Conservation (phyloP, 441 rosid species). For the Croton setiger region DNA sequence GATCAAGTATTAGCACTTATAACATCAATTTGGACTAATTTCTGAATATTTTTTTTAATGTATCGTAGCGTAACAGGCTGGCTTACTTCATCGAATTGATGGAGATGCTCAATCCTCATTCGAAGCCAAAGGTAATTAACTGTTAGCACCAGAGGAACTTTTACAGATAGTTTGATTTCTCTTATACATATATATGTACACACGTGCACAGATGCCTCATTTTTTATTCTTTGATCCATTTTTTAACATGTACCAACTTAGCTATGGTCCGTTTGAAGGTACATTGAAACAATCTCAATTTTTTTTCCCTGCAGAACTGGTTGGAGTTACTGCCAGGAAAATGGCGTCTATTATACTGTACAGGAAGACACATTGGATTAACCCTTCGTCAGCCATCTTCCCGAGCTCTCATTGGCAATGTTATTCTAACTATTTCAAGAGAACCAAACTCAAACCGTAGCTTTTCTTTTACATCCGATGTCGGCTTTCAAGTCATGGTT, state of each 20-base stretch:
- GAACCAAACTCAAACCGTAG: constrained; percentile 33
- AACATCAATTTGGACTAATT: constrained; percentile 21
- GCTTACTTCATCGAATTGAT: constrained; percentile 79
- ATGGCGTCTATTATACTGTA: constrained; percentile 82
- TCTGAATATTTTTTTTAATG: constrained; percentile 13
- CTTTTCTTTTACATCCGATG: constrained; percentile 53
- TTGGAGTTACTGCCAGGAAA: constrained; percentile 81
- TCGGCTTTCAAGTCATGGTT: constrained; percentile 57
- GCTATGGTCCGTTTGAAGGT: not conserved
- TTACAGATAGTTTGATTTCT: not conserved
- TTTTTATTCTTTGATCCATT: not conserved
- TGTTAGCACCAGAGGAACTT: not conserved
- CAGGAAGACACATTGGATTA: constrained; percentile 84
- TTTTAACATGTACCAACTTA: not conserved
- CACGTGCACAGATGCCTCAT: not conserved
- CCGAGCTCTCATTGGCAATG: constrained; percentile 68
- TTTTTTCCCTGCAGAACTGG: constrained; percentile 58
- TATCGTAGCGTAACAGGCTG: constrained; percentile 65
- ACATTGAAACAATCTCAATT: not conserved
- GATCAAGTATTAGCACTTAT: not conserved
- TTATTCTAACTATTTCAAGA: constrained; percentile 46
- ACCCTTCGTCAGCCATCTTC: constrained; percentile 76
- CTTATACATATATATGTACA: not conserved
- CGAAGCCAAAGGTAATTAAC: constrained; percentile 63
- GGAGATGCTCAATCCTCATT: constrained; percentile 92